Conservation (phyloP, 1,284 basidiomycete genomes). For the Cutaneotrichosporon daszewskae region DNA sequence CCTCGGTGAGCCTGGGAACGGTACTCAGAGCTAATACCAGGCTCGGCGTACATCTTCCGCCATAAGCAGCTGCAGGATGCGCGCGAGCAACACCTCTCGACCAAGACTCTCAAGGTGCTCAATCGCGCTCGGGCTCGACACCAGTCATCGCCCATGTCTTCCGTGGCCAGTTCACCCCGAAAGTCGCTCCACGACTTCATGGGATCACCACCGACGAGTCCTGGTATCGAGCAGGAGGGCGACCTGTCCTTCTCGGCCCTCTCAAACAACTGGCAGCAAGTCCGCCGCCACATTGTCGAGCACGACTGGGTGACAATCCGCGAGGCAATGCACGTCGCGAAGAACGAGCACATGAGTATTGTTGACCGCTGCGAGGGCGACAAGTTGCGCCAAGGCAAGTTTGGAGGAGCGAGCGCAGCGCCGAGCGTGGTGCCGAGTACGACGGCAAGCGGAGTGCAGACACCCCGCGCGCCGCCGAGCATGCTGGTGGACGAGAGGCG, state of each 20-base stretch:
- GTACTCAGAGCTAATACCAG: slow-evolving; percentile 15
- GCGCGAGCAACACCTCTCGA: slow-evolving; percentile 34
- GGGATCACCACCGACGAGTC: neutral
- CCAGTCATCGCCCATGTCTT: slow-evolving; percentile 16
- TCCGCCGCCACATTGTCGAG: slow-evolving; percentile 48
- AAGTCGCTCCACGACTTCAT: neutral
- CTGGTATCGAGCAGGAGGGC: neutral
- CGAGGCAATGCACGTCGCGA: slow-evolving; percentile 58
- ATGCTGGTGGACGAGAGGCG: slow-evolving; percentile 29
- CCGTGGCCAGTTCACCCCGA: slow-evolving; percentile 17
- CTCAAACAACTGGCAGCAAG: neutral
- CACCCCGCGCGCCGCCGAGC: slow-evolving; percentile 3
- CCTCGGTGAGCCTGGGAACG: slow-evolving; percentile 56
- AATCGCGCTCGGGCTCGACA: slow-evolving; percentile 23
- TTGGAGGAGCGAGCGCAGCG: slow-evolving; percentile 24
- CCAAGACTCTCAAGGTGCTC: slow-evolving; percentile 33
- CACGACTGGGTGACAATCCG: slow-evolving; percentile 51
- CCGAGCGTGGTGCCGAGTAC: neutral
- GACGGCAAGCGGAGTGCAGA: neutral
- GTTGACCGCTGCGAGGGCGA: slow-evolving; percentile 68
- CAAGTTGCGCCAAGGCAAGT: slow-evolving; percentile 1
- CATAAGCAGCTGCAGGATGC: slow-evolving; percentile 43
- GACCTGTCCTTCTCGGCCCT: neutral
- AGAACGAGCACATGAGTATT: slow-evolving; percentile 67
- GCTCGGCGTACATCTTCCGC: slow-evolving; percentile 45